These are phyloP conservation scores for Mycena galopus DNA, from an alignment of 768 basidiomycete genomes.

Conservation along the genomic window DNA sequence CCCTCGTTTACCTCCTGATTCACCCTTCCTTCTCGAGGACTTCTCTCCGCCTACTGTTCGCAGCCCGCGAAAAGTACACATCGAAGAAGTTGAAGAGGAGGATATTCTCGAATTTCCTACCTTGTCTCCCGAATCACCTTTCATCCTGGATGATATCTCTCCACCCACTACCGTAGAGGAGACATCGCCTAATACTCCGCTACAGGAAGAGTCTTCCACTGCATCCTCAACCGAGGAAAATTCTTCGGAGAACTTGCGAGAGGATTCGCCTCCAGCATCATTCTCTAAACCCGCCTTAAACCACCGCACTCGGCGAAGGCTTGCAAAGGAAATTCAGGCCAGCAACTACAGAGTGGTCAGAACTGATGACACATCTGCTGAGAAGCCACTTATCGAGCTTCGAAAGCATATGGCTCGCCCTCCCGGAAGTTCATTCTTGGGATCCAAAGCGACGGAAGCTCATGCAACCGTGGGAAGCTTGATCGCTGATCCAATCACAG, in stretches of 20 bases:
- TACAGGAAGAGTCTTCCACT: too few relatives aligned
- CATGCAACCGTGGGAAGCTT: slow-evolving; percentile 23
- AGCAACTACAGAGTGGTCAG: background rate
- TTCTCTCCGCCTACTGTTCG: background rate
- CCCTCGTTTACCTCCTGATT: background rate
- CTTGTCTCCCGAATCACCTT: too few relatives aligned
- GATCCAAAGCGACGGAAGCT: slow-evolving; percentile 37
- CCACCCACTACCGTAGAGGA: too few relatives aligned
- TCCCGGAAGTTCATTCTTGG: slow-evolving; percentile 49
- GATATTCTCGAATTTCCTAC: too few relatives aligned
- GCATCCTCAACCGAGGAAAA: background rate
- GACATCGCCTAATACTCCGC: too few relatives aligned
- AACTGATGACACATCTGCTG: background rate
- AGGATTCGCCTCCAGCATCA: background rate
- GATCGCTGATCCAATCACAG: background rate
- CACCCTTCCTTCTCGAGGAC: background rate
- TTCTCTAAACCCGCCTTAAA: background rate
- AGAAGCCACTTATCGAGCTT: slow-evolving; percentile 30
- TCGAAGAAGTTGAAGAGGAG: too few relatives aligned
- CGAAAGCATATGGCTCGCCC: slow-evolving; percentile 38
- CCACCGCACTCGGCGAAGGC: background rate
- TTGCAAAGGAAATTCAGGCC: background rate
- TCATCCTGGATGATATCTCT: too few relatives aligned
- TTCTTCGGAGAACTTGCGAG: background rate
- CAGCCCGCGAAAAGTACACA: too few relatives aligned